Base-by-base conservation (phyloP, 2,329 filamentous ascomycete genomes). In the Diatrype stigma region DNA sequence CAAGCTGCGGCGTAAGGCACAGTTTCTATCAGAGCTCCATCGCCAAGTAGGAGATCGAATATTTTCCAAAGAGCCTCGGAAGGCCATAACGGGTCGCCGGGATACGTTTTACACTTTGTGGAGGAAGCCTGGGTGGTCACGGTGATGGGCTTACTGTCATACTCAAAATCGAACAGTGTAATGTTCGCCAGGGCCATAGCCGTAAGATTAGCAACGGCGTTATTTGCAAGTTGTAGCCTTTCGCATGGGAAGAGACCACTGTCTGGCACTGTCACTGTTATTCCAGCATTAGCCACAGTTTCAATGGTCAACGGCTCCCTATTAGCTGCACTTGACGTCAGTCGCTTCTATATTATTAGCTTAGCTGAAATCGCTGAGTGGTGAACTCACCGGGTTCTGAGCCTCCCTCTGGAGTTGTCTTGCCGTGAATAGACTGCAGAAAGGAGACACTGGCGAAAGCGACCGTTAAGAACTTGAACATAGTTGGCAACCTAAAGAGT, bases 1-100 rank as follows among this genome's bases (percentile, higher is more conserved):
- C 69, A 70, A 16, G 55, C 56, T 5, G 68, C 58, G 7, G 65
- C 68, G 50, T 67, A 56, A 1, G 67, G 68, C 1, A 64, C 51
- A 2, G 67, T 62, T 51, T 69, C 59, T 45, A 66, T 63, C 40
- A 70, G 45, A 54, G 61, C 23, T 42, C 64, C 26, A n/a, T n/a
- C 46, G 46, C 67, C 70, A 51, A 72, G 53, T 14, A 73, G 60
- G 17, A 67, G 47, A 46, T 73, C 52, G n/a, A 74, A 67, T 3
- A 72, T 47, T 8, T 59, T 55, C 69, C 69, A 71, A 1, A 63
- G 51, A 2, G 52, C 12, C 1, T 49, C 40, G 3, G 47, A 55
- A 0, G 69, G 69, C 61, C 65, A 71, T 1, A 59, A 42, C 2
- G 40, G 14, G 7, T 71, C 68, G 3, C 66, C 66, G 2, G 68